Conservation (phyloP, 805 yeast genomes). For the Candida arabinofermentans region DNA sequence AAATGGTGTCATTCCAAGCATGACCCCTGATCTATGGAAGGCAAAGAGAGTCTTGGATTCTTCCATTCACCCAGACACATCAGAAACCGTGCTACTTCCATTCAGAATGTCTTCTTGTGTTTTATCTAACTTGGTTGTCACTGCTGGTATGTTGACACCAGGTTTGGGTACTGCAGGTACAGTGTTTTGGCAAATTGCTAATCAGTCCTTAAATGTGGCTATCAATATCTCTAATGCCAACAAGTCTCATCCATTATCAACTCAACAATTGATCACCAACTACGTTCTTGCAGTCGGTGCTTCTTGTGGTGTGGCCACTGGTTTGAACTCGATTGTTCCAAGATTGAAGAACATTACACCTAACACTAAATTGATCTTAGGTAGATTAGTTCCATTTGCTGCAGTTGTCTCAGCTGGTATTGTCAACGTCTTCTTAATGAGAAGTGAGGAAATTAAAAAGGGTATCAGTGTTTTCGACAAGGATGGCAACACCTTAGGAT, state of each 20-base stretch:
- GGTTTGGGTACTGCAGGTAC: constrained; percentile 87
- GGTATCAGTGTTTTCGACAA: constrained; percentile 72
- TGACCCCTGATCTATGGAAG: constrained; percentile 83
- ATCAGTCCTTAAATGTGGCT: constrained; percentile 95
- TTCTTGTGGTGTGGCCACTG: constrained; percentile 92
- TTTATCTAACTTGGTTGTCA: constrained; percentile 86
- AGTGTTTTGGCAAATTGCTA: constrained; percentile 95
- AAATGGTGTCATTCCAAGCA: constrained; percentile 56
- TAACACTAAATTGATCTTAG: constrained; percentile 62
- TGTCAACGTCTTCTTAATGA: constrained; percentile 94
- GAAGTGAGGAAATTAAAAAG: constrained; percentile 87
- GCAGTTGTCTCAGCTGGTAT: constrained; percentile 98
- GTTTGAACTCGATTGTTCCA: constrained; percentile 90
- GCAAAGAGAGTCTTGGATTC: constrained; percentile 88
- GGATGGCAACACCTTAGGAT: constrained; percentile 62
- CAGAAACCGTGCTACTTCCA: constrained; percentile 87
- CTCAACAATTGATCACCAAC: constrained; percentile 70
- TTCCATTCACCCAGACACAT: constrained; percentile 94
- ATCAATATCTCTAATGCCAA: constrained; percentile 95
- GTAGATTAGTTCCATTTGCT: constrained; percentile 94
- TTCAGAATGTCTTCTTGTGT: constrained; percentile 98
- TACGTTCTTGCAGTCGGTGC: constrained; percentile 90
- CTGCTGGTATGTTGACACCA: constrained; percentile 98
- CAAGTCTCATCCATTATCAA: constrained; percentile 86
- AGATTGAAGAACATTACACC: constrained; percentile 68